These are phyloP conservation scores for Beauveria sp. DNA, from an alignment of 2,329 filamentous ascomycete genomes.

Conservation along the genomic window DNA sequence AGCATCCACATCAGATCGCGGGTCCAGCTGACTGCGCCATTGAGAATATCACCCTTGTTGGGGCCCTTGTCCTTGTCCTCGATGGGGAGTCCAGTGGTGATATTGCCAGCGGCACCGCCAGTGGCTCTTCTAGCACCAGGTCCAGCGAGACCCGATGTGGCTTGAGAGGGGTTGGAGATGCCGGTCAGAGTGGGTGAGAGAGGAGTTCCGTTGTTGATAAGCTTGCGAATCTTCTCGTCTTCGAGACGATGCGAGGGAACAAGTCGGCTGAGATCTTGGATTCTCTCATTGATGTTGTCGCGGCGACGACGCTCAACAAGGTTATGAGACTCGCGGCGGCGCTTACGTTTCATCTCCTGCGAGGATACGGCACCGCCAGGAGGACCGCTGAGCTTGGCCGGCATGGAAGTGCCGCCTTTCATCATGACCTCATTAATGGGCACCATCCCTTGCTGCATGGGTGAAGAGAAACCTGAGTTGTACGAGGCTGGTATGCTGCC, in stretches of 20 bases:
- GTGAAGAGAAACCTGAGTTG: conserved; percentile 83
- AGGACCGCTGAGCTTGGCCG: conserved; percentile 66
- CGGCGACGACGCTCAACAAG: conserved; percentile 88
- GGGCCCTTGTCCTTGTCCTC: conserved; percentile 98
- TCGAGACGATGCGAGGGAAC: conserved; percentile 89
- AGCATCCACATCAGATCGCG: conserved; percentile 97
- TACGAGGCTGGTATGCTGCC: conserved; percentile 74
- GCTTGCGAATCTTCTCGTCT: conserved; percentile 93
- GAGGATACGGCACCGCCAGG: conserved; percentile 49
- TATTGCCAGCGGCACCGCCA: conserved; percentile 63
- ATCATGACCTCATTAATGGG: conserved; percentile 87
- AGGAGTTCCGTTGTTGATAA: conserved; percentile 85
- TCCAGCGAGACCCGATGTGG: conserved; percentile 81
- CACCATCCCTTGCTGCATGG: conserved; percentile 59
- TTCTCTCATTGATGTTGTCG: conserved; percentile 98
- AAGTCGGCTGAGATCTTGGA: conserved; percentile 89
- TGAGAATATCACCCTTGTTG: conserved; percentile 97
- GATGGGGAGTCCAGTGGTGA: conserved; percentile 83
- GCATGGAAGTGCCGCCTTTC: conserved; percentile 81
- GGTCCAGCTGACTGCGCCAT: conserved; percentile 94
- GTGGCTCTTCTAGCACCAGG: conserved; percentile 75
- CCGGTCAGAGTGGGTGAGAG: conserved; percentile 75
- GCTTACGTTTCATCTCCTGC: conserved; percentile 88
- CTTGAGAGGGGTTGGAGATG: conserved; percentile 60
- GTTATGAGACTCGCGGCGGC: conserved; percentile 91